A percentile compares a stretch with the other conserved stretches of the same genome.
phyloP scores from a whole-genome alignment of 805 yeast species.

The Ogataea paraovalis region DNA sequence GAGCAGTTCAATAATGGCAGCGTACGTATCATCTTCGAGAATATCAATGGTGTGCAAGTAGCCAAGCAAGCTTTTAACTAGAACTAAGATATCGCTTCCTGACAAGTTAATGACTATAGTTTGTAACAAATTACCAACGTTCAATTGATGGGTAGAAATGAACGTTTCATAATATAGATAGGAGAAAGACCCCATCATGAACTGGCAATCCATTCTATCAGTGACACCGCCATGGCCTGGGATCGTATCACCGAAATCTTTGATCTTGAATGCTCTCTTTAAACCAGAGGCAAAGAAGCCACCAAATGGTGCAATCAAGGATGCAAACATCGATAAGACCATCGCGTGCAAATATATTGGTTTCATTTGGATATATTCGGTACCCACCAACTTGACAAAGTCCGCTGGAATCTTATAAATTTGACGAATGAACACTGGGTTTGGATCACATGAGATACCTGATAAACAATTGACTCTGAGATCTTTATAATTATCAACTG shows the following conservation, averaged over 20 bases:
- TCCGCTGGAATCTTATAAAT: slow-evolving; percentile 70
- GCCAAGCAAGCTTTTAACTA: slow-evolving; percentile 55
- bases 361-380: slow-evolving; percentile 56
- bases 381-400: slow-evolving; percentile 40
- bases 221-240: slow-evolving; percentile 99
- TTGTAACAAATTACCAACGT: slow-evolving; percentile 73
- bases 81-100: slow-evolving; percentile 57
- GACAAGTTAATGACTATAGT: slow-evolving; percentile 67
- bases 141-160: slow-evolving; percentile 66
- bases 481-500: slow-evolving; percentile 55
- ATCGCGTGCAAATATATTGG: slow-evolving; percentile 91
- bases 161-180: slow-evolving; percentile 92
- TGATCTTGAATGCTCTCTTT: slow-evolving; percentile 92
- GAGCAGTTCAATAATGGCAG: slow-evolving; percentile 26
- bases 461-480: slow-evolving; percentile 59
- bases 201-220: slow-evolving; percentile 96
- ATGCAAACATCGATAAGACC: slow-evolving; percentile 87
- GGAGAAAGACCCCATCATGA: slow-evolving; percentile 93
- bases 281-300: slow-evolving; percentile 98
- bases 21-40: slow-evolving; percentile 33
- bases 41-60: slow-evolving; percentile 45
- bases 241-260: slow-evolving; percentile 96
- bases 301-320: slow-evolving; percentile 96
- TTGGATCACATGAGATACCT: slow-evolving; percentile 69
- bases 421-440: slow-evolving; percentile 86